A percentile compares a stretch with the other conserved stretches of the same genome.
Conservation (phyloP, 2,329 filamentous ascomycete genomes). For the Zopfia rhizophila region DNA sequence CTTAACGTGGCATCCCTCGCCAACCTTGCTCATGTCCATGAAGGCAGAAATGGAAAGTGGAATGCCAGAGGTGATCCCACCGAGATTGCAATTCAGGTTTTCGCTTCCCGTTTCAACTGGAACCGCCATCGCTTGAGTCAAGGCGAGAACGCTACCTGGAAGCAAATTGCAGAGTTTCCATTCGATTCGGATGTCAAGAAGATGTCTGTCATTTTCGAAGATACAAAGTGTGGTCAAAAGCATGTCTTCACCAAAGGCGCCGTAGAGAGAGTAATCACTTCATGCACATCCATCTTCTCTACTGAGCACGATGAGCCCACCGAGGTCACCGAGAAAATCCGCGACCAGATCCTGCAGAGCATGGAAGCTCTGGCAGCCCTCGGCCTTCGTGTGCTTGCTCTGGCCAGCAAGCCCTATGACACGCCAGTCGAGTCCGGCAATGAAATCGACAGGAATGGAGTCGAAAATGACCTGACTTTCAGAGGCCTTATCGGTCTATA, state of each 20-base stretch:
- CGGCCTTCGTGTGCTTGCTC: constrained; percentile 75
- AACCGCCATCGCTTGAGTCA: constrained; percentile 55
- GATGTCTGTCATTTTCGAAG: constrained; percentile 73
- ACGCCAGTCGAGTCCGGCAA: constrained; percentile 53
- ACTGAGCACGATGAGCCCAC: constrained; percentile 58
- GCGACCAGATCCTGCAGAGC: constrained; percentile 65
- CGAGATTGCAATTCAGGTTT: constrained; percentile 76
- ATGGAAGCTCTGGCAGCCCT: constrained; percentile 74
- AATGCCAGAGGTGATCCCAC: constrained; percentile 53
- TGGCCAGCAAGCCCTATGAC: constrained; percentile 64
- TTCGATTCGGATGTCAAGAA: constrained; percentile 77
- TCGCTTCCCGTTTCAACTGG: constrained; percentile 72
- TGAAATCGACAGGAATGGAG: constrained; percentile 64
- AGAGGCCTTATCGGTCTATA: constrained; percentile 85
- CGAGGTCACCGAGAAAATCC: constrained; percentile 25
- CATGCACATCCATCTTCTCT: constrained; percentile 65
- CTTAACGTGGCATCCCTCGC: constrained; percentile 41
- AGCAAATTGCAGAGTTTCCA: constrained; percentile 68
- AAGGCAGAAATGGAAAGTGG: constrained; percentile 45
- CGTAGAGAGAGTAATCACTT: constrained; percentile 68
- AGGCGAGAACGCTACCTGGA: constrained; percentile 30
- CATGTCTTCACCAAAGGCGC: constrained; percentile 72
- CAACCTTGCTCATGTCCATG: constrained; percentile 61
- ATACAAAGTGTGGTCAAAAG: constrained; percentile 24
- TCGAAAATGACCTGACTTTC: constrained; percentile 76